Conservation (phyloP, 306 rosid genomes). For the Vigna hirtella region DNA sequence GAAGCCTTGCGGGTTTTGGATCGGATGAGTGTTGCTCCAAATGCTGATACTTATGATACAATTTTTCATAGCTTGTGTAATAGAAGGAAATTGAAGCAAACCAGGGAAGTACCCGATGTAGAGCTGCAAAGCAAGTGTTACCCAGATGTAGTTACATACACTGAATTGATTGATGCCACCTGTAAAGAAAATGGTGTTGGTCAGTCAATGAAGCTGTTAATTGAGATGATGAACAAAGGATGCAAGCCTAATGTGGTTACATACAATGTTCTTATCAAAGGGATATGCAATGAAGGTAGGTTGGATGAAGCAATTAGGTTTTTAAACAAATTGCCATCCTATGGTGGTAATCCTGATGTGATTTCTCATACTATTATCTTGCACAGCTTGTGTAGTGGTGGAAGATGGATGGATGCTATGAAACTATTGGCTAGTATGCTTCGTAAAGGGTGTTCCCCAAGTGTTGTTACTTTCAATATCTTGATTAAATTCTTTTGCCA, state of each 20-base stretch:
- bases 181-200: constrained; percentile 81
- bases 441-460: constrained; percentile 74
- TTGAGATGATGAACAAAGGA: constrained; percentile 78
- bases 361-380: constrained; percentile 73
- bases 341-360: constrained; percentile 80
- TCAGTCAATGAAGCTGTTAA: constrained; percentile 80
- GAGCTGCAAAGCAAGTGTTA: constrained; percentile 70
- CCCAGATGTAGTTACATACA: constrained; percentile 81
- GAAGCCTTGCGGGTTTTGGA: constrained; percentile 70
- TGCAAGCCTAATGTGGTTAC: constrained; percentile 87
- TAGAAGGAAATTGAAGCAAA: constrained; percentile 70
- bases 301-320: constrained; percentile 80
- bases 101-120: constrained; percentile 71
- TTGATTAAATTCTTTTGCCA: constrained; percentile 79
- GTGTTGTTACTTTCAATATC: constrained; percentile 85
- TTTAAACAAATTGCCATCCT: constrained; percentile 62
- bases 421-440: constrained; percentile 69
- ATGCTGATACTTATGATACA: constrained; percentile 71
- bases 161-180: constrained; percentile 80
- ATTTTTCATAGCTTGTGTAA: constrained; percentile 74
- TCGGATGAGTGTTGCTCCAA: constrained; percentile 73
- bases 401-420: constrained; percentile 91
- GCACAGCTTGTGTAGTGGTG: constrained; percentile 78
- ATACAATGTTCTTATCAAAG: constrained; percentile 63
- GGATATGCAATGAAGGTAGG: constrained; percentile 81